phyloP scores from a whole-genome alignment of 805 yeast genomes.

The Komagataella populi region DNA sequence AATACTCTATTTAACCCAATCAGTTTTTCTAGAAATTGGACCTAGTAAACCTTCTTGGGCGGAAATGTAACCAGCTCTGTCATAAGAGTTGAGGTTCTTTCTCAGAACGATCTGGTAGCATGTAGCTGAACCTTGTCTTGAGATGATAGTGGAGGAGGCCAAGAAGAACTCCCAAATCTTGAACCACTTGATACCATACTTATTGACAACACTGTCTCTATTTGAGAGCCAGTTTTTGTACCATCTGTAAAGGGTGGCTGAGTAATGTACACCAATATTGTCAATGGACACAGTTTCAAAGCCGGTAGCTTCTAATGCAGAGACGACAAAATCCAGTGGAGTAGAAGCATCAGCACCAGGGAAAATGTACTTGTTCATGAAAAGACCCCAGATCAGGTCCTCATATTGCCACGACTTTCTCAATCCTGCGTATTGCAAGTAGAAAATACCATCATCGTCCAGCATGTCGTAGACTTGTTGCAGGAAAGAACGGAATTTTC shows the following conservation, averaged over 20 bases:
- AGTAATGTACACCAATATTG: slow-evolving; percentile 86
- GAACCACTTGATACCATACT: slow-evolving; percentile 83
- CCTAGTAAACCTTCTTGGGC: slow-evolving; percentile 58
- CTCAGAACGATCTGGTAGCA: slow-evolving; percentile 85
- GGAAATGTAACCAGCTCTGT: slow-evolving; percentile 73
- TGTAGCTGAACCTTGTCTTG: slow-evolving; percentile 90
- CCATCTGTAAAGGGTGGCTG: slow-evolving; percentile 89
- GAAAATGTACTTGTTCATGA: slow-evolving; percentile 92
- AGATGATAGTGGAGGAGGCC: slow-evolving; percentile 67
- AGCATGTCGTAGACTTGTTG: slow-evolving; percentile 74
- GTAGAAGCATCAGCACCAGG: slow-evolving; percentile 97
- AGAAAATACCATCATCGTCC: slow-evolving; percentile 85
- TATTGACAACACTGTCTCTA: slow-evolving; percentile 59
- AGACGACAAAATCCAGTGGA: slow-evolving; percentile 73
- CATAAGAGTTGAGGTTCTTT: slow-evolving; percentile 77
- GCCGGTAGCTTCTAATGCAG: slow-evolving; percentile 68
- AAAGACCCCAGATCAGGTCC: slow-evolving; percentile 87
- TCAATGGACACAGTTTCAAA: slow-evolving; percentile 77
- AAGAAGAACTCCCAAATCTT: slow-evolving; percentile 90
- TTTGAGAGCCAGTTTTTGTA: slow-evolving; percentile 87
- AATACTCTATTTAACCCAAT: slow-evolving; percentile 37
- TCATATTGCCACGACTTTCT: slow-evolving; percentile 92
- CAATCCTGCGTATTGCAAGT: slow-evolving; percentile 79
- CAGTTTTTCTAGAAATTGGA: slow-evolving; percentile 38
- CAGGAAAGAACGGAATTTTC: slow-evolving; percentile 66